Base-by-base conservation (phyloP, 164 flowering plant species). In the Euptelea pleiosperma region DNA sequence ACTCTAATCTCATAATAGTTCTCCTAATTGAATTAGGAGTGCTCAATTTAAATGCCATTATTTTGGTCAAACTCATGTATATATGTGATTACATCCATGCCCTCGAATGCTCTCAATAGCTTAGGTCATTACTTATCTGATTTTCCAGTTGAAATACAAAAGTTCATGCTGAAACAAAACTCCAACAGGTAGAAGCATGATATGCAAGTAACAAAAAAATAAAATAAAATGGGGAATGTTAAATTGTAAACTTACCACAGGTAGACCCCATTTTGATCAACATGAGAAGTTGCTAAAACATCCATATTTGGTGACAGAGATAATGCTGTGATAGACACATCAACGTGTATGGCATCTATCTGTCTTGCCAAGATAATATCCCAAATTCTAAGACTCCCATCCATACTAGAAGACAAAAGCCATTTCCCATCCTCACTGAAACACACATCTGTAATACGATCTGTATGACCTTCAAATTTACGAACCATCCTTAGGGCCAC, bases 381-480 rank as follows among this genome's bases (percentile, higher is more conserved):
- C 99, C 99, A 94, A 19, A 94, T 77, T 69, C 99, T 80, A 52
- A 94, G 85, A 57, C 72, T 94, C 60, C 96, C 98, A 69, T 94
- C 99, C 98, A 94, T 91, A 69, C 99, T 87, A 21, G 96, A 81
- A 52, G 97, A 85, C 67, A 94, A 58, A 64, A 94, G 82, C 99
- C 97, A 91, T 68, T 91, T 94, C 9, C 99, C 99, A 77, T 94
- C 99, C 72, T 91, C 96, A 65, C 98, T 91, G 65, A 91, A 94
- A 68, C 98, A 91, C 70, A 89, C 39, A 61, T 94, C 99, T 34
- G 99, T 94, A 50, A 94, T 60, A n/a, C 98, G 88, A 55, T 94
- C 99, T 25, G 81, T 67, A 63, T 91, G 98, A 46, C 99, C 99
- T 77, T 83, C 96, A 74, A 94, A 94, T 63, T 83, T 82, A 46